These are phyloP conservation scores for Penicillium daleae DNA, from an alignment of 495 filamentous ascomycete species.

Conservation along the genomic window DNA sequence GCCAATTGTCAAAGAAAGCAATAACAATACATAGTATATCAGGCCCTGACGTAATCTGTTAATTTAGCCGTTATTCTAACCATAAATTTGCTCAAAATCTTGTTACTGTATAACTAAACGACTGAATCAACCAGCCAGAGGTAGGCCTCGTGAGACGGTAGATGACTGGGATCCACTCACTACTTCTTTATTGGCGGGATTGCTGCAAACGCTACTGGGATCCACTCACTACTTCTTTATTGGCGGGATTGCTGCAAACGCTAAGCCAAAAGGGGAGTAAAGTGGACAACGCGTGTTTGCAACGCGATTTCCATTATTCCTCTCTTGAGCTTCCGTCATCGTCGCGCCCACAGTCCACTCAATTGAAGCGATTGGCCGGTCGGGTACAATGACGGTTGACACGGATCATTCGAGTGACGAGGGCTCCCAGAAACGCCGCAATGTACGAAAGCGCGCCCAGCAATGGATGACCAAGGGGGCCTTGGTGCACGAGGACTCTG, in stretches of 20 bases:
- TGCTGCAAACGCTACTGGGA: conserved; percentile 17
- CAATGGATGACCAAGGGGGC: conserved; percentile 66
- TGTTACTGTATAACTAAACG: too few relatives aligned
- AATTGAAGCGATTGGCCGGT: neutral
- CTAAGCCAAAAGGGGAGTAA: conserved; percentile 42
- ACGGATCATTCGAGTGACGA: conserved; percentile 23
- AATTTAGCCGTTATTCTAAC: too few relatives aligned
- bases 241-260: conserved; percentile 10
- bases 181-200: conserved; percentile 16
- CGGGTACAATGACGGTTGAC: conserved; percentile 26
- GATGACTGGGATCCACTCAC: neutral
- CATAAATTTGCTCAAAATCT: too few relatives aligned
- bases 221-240: conserved; percentile 7
- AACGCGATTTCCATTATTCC: conserved; percentile 25
- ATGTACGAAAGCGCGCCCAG: conserved; percentile 53
- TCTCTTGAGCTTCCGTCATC: neutral
- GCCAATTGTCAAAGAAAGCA: too few relatives aligned
- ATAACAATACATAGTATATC: too few relatives aligned
- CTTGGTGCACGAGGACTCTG: conserved; percentile 81
- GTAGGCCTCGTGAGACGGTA: too few relatives aligned
- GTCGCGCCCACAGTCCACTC: conserved; percentile 11
- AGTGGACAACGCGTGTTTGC: conserved; percentile 45
- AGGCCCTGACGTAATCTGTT: too few relatives aligned
- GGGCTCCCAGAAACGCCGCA: conserved; percentile 22
- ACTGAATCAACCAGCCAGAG: too few relatives aligned